Evolutionary conservation across 257 asterid species (phyloP).

Genomic region (Salvia rosmarinus): DNA sequence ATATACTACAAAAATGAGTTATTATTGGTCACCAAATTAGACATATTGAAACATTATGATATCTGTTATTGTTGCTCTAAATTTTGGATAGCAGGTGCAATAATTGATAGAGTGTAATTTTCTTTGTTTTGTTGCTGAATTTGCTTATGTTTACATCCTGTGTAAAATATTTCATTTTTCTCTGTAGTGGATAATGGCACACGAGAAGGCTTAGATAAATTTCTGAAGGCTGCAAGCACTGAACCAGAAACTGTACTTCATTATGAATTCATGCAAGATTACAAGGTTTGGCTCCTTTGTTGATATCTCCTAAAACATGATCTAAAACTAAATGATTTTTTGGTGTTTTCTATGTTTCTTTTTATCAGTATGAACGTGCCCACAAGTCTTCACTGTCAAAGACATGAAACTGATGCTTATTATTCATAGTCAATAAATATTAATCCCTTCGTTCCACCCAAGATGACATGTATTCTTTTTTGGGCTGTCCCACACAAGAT

Average conservation of each 20-base stretch:
- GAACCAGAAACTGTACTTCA: conserved; percentile 99
- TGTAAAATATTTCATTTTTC: conserved; percentile 22
- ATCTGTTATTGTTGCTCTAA: conserved; percentile 20
- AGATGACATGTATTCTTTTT: no score
- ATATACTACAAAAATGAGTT: conserved; percentile 16
- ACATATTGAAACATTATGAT: background rate
- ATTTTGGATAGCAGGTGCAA: conserved; percentile 15
- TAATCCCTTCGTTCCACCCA: no score
- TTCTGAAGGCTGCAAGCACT: conserved; percentile 94
- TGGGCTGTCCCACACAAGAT: no score
- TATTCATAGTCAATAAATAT: background rate
- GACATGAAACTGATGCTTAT: background rate
- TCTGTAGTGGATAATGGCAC: conserved; percentile 90
- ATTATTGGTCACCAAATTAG: conserved; percentile 8
- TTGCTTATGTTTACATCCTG: conserved; percentile 11
- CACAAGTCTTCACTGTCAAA: background rate
- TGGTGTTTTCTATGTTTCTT: conserved; percentile 15
- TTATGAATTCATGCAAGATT: conserved; percentile 99
- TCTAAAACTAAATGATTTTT: background rate
- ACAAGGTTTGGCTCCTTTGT: conserved; percentile 64
- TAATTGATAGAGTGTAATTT: background rate
- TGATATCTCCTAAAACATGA: background rate
- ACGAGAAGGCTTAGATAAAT: conserved; percentile 93
- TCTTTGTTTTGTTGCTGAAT: conserved; percentile 15
- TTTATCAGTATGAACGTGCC: background rate